Percentiles rank a stretch among this genome's conserved stretches.
Conservation (phyloP, 31 red algal genomes). For the Endocladia muricata region DNA sequence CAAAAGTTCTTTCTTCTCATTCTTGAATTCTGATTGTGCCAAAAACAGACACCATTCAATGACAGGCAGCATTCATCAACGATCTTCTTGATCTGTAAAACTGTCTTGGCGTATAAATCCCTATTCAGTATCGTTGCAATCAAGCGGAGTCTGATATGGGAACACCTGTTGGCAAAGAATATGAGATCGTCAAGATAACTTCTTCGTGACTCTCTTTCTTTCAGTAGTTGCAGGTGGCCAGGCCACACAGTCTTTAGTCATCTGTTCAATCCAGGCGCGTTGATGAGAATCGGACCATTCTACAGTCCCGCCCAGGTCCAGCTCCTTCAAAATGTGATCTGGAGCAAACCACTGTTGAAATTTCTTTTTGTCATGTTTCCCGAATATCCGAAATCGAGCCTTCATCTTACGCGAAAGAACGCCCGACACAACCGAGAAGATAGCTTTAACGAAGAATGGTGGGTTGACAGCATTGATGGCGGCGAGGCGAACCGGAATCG, state of each 20-base stretch:
- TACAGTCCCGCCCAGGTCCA: slow-evolving; percentile 29
- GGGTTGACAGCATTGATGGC: slow-evolving; percentile 35
- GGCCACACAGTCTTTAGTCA: slow-evolving; percentile 5
- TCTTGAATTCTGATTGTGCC: no score
- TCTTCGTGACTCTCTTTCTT: no score
- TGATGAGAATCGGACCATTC: slow-evolving; percentile 26
- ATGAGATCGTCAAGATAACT: no score
- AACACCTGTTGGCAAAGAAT: no score
- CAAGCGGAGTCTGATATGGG: no score
- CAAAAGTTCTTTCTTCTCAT: no score
- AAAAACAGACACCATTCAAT: no score
- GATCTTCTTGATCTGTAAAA: no score
- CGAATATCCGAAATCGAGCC: slow-evolving; percentile 17
- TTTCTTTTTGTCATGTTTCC: slow-evolving; percentile 11
- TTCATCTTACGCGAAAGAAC: slow-evolving; percentile 36
- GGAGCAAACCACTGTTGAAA: slow-evolving; percentile 19
- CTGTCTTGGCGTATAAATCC: no score
- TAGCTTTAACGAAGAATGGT: slow-evolving; percentile 17
- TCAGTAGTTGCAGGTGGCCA: no score
- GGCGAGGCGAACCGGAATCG: slow-evolving; percentile 42
- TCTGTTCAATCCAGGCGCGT: slow-evolving; percentile 18
- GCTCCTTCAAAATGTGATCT: slow-evolving; percentile 20
- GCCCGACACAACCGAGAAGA: slow-evolving; percentile 9
- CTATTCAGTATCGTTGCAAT: no score
- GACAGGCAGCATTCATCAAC: no score